Evolutionary conservation across 495 filamentous ascomycete genomes (phyloP), one percentile per base, ranked within the genome.

Genomic region (Neurospora sp.): DNA sequence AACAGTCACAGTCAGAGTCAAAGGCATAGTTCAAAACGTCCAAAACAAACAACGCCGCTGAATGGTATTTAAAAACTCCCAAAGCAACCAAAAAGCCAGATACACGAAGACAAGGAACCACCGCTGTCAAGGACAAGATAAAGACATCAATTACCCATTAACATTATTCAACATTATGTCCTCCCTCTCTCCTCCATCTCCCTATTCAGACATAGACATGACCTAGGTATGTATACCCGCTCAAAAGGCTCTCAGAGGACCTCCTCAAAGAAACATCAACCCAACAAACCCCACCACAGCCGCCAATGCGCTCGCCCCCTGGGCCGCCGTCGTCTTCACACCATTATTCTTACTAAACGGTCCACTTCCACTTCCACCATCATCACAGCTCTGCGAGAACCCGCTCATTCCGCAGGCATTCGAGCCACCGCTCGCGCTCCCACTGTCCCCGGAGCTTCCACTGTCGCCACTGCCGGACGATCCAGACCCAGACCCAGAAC

Each of bases 391-490:
- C 53, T 65, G 53, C 65, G 80, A 73, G 72, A 85, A 85, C 8
- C 80, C 76, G 8, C 61, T 76, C 3, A 74, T 68, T 1, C 73
- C 75, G 70, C 82, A 84, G 18, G 22, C 69, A 10, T 22, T 10
- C 42, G 71, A 16, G n/a, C 59, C 39, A 44, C 44, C 35, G 20
- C 71, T 71, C 40, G 76, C 70, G 8, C 75, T 74, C n/a, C 74
- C 72, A 71, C 75, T 71, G 31, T 53, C 65, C 37, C 68, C 71
- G 37, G 41, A 20, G 22, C 70, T 72, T 39, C 72, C 71, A 53
- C 20, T n/a, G 47, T 31, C 44, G n/a, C n/a, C 68, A 27, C 65
- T 70, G 72, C 69, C 59, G 44, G 47, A 68, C n/a, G 71, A 69
- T 9, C 53, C 73, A 42, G 75, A 73, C 8, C 74, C 73, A 44